A percentile compares a stretch with the other conserved stretches of the same genome.
Evolutionary conservation across 495 filamentous ascomycete genomes (phyloP).

Genomic region (Podospora comata): DNA sequence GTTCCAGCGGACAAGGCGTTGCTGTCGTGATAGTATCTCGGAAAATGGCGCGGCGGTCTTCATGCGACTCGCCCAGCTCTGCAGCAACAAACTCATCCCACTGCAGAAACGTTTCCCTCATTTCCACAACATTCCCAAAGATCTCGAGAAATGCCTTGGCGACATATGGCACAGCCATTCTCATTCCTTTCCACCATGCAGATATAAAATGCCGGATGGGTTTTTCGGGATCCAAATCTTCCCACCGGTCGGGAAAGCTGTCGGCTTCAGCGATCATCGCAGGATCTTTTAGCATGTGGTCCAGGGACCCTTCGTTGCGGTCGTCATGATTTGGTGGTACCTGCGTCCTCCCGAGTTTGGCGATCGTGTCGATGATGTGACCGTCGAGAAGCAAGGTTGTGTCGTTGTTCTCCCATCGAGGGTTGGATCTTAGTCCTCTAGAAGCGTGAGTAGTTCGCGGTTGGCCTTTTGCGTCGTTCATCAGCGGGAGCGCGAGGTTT

Average conservation of each 20-base stretch:
- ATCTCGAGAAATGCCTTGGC: no score
- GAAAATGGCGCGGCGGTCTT: no score
- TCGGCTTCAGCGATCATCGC: not conserved
- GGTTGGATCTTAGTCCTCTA: not conserved
- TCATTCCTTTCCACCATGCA: not conserved
- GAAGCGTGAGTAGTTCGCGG: conserved; percentile 19
- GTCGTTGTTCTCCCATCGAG: conserved; percentile 11
- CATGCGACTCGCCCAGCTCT: no score
- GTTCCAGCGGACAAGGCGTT: no score
- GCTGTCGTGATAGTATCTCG: no score
- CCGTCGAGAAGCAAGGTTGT: conserved; percentile 12
- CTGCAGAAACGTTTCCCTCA: no score
- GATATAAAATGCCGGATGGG: not conserved
- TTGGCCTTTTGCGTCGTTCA: conserved; percentile 7
- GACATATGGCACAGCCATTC: no score
- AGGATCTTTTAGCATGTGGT: not conserved
- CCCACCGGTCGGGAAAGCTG: not conserved
- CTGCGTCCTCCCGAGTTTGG: no score
- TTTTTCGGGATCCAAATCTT: not conserved
- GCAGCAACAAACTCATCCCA: no score
- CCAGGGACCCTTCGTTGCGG: no score
- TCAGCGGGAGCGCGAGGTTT: conserved; percentile 3
- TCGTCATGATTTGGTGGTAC: no score
- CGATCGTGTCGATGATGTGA: conserved; percentile 11
- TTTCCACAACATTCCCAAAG: no score